A percentile compares a stretch with the other conserved stretches of the same genome.
phyloP scores from a whole-genome alignment of 129 eudicot species.

The Tagetes erecta region DNA sequence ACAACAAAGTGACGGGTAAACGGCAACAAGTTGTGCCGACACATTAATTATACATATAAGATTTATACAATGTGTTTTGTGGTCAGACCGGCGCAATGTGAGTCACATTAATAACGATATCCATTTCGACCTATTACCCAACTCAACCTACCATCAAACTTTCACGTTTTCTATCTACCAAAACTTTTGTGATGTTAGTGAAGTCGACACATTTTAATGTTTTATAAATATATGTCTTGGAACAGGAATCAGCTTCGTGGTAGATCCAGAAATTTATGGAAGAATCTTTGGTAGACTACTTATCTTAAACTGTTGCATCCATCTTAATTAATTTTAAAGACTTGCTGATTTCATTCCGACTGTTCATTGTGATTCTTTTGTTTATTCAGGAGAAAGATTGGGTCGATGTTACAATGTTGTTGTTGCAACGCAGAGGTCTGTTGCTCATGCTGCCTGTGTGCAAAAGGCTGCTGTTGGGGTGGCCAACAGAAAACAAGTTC shows the following conservation, averaged over 20 bases:
- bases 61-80: background rate
- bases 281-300: constrained; percentile 18
- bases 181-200: background rate
- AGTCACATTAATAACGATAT: too few species aligned
- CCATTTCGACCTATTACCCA: background rate
- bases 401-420: constrained; percentile 16
- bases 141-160: background rate
- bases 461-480: constrained; percentile 4
- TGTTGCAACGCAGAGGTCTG: background rate
- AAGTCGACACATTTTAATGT: background rate
- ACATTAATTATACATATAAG: too few species aligned
- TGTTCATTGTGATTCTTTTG: background rate
- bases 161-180: background rate
- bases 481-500: background rate
- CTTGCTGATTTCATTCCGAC: background rate
- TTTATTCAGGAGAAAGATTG: constrained; percentile 18
- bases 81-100: background rate
- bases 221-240: background rate
- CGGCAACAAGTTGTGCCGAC: too few species aligned
- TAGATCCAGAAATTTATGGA: constrained; percentile 25
- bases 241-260: constrained; percentile 25
- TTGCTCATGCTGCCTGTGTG: background rate
- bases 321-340: background rate
- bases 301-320: background rate
- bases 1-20: too few species aligned